These are phyloP conservation scores for Kodamaea lidongshanica DNA, from an alignment of 805 yeast genomes.

Conservation along the genomic window DNA sequence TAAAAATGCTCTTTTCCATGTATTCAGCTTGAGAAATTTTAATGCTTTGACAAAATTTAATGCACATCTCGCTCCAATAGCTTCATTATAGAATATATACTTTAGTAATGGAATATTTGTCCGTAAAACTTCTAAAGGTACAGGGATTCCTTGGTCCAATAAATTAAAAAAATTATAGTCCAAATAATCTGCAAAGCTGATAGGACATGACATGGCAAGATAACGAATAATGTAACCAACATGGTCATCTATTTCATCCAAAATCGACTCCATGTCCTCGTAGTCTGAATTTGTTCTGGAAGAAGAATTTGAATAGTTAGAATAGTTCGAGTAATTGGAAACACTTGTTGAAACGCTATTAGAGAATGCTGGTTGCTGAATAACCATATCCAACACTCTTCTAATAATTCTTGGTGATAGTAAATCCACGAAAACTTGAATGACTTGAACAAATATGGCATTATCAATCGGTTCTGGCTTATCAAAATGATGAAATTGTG, in stretches of 20 bases:
- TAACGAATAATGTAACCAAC: constrained; percentile 27
- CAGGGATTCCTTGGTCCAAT: neutral
- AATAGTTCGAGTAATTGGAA: constrained; percentile 4
- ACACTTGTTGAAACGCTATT: no score
- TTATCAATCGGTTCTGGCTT: constrained; percentile 23
- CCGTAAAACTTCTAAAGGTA: constrained; percentile 22
- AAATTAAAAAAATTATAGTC: constrained; percentile 21
- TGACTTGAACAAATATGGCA: constrained; percentile 14
- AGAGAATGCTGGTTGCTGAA: constrained; percentile 8
- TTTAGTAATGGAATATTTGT: constrained; percentile 31
- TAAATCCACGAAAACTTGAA: constrained; percentile 26
- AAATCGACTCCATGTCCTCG: constrained; percentile 5
- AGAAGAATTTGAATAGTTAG: constrained; percentile 3
- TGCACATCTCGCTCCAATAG: constrained; percentile 19
- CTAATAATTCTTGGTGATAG: constrained; percentile 26
- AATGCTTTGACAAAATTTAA: constrained; percentile 17
- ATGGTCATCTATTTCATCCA: constrained; percentile 29
- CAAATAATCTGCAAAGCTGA: constrained; percentile 24
- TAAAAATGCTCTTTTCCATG: constrained; percentile 33
- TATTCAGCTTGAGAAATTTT: constrained; percentile 23
- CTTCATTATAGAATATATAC: constrained; percentile 24
- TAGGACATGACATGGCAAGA: constrained; percentile 33
- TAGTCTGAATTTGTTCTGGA: constrained; percentile 4
- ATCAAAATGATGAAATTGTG: constrained; percentile 24
- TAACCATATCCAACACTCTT: constrained; percentile 22